A percentile compares a stretch with the other conserved stretches of the same genome.
Conservation (phyloP, 805 yeast genomes). For the Saturnispora ahearnii region DNA sequence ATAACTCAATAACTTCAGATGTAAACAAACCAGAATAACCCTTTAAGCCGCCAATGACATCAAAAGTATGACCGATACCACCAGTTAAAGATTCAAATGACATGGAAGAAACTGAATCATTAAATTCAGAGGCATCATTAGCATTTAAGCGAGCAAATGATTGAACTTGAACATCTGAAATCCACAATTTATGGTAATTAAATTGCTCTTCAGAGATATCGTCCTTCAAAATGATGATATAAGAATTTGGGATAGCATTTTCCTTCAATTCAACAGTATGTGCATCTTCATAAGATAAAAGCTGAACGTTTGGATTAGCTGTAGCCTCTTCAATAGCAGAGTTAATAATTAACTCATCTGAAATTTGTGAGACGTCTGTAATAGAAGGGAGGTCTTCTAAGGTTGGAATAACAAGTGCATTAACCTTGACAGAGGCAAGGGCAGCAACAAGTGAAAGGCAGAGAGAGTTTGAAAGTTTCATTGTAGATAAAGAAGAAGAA, state of each 20-base stretch:
- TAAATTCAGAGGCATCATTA: constrained; percentile 23
- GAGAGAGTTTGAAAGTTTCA: constrained; percentile 15
- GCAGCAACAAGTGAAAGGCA: constrained; percentile 12
- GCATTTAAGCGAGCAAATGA: constrained; percentile 23
- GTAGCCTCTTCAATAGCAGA: constrained; percentile 17
- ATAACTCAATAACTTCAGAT: constrained; percentile 60
- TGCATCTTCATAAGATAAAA: constrained; percentile 18
- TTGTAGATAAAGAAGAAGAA: constrained; percentile 1
- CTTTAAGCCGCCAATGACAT: constrained; percentile 43
- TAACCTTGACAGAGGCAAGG: constrained; percentile 11
- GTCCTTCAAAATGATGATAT: constrained; percentile 78
- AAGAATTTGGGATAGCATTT: constrained; percentile 58
- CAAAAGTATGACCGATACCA: constrained; percentile 54
- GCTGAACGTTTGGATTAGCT: constrained; percentile 3
- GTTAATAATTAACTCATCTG: constrained; percentile 28
- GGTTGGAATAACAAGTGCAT: constrained; percentile 17
- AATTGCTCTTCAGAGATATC: constrained; percentile 44
- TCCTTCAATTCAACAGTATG: constrained; percentile 43
- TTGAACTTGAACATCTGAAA: constrained; percentile 43
- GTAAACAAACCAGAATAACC: constrained; percentile 88
- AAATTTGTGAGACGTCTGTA: not conserved
- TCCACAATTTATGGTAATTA: constrained; percentile 60
- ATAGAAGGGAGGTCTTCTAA: constrained; percentile 13
- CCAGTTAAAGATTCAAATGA: constrained; percentile 26
- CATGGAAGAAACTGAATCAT: constrained; percentile 20